A percentile compares a stretch with the other conserved stretches of the same genome.
phyloP scores from a whole-genome alignment of 176 grass and related monocot genomes.

The Cymbopogon citratus region DNA sequence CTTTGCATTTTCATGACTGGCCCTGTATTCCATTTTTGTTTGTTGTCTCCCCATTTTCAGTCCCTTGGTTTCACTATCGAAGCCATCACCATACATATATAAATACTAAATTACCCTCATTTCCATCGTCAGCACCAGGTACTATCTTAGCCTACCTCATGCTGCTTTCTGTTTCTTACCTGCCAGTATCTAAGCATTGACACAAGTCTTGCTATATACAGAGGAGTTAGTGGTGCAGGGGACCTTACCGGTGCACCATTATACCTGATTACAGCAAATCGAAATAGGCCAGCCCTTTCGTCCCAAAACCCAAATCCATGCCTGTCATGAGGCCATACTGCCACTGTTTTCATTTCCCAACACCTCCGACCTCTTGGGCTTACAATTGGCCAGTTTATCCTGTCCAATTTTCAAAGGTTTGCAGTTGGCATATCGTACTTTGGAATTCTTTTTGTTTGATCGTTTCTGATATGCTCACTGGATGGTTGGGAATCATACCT shows the following conservation, averaged over 20 bases:
- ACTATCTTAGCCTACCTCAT: not conserved
- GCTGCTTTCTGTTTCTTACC: not conserved
- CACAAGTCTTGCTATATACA: not conserved
- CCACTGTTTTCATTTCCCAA: not conserved
- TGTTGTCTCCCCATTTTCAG: not conserved
- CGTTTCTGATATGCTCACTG: not conserved
- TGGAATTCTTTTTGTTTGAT: not conserved
- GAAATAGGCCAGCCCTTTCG: not conserved
- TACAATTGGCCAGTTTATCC: not conserved
- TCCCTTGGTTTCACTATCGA: not conserved
- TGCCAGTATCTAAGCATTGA: not conserved
- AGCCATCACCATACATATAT: not conserved
- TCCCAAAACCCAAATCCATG: not conserved
- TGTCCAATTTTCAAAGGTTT: not conserved
- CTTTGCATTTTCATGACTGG: not conserved
- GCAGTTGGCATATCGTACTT: not conserved
- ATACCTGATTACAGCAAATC: not conserved
- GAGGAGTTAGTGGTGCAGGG: not conserved
- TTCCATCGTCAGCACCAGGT: not conserved
- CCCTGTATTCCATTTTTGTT: not conserved
- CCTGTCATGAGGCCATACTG: not conserved
- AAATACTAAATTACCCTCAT: not conserved
- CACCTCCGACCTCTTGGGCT: not conserved
- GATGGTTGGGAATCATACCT: not conserved
- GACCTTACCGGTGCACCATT: not conserved